A percentile compares a stretch with the other conserved stretches of the same genome.
These are phyloP conservation scores for Scedosporium aurantiacum DNA, from an alignment of 2,329 filamentous ascomycete species.

Conservation along the genomic window DNA sequence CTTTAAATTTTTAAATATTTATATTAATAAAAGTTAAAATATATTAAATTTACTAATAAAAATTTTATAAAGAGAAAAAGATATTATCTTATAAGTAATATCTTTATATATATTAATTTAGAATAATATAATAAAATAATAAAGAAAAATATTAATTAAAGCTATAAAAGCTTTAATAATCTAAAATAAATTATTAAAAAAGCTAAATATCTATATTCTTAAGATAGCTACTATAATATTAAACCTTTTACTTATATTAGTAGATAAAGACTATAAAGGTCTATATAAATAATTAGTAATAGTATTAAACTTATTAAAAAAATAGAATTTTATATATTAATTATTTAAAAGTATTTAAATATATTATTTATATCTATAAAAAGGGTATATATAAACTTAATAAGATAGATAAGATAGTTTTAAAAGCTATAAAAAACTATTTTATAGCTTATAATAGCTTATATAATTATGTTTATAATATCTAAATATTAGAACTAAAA, in stretches of 20 bases:
- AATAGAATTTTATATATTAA: neutral
- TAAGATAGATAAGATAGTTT: neutral
- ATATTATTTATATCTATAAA: neutral
- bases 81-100: too few relatives aligned
- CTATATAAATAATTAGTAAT: too few relatives aligned
- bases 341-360: constrained; percentile 2
- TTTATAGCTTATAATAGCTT: too few relatives aligned
- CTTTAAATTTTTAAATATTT: too few relatives aligned
- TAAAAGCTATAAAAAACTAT: too few relatives aligned
- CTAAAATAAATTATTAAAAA: neutral
- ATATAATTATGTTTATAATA: neutral
- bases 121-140: too few relatives aligned
- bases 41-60: too few relatives aligned
- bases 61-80: too few relatives aligned
- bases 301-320: neutral
- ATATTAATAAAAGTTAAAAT: too few relatives aligned
- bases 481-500: neutral
- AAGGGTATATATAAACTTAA: neutral
- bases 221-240: neutral
- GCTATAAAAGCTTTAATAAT: too few relatives aligned
- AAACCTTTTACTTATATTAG: neutral
- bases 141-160: too few relatives aligned
- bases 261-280: neutral
- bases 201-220: neutral
- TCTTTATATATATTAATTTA: too few relatives aligned